Evolutionary conservation across 108 stramenopile genomes (phyloP).

Genomic region (Fistulifera pelliculosa): DNA sequence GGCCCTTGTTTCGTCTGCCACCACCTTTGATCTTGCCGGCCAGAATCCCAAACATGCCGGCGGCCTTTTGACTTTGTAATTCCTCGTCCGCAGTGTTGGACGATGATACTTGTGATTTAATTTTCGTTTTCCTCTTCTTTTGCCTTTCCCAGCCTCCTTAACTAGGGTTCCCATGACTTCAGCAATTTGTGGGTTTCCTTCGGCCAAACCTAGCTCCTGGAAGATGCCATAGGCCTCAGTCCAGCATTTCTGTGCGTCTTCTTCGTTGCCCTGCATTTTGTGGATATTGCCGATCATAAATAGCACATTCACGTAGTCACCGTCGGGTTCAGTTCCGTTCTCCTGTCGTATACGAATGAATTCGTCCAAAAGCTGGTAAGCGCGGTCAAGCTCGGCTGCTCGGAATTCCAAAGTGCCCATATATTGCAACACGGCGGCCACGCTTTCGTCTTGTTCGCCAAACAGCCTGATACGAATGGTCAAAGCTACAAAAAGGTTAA

Average conservation of each 20-base stretch:
- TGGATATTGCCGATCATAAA: constrained; percentile 65
- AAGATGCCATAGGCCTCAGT: constrained; percentile 41
- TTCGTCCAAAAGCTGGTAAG: constrained; percentile 32
- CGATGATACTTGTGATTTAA: too few species aligned
- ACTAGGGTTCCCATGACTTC: constrained; percentile 28
- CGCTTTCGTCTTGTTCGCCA: constrained; percentile 39
- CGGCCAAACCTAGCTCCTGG: constrained; percentile 29
- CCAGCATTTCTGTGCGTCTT: constrained; percentile 42
- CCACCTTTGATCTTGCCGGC: too few species aligned
- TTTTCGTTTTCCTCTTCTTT: too few species aligned
- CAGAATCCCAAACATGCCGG: too few species aligned
- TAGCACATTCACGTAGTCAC: constrained; percentile 44
- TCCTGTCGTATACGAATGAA: constrained; percentile 42
- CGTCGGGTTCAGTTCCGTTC: constrained; percentile 28
- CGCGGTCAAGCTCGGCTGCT: constrained; percentile 39
- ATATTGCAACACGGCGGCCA: constrained; percentile 48
- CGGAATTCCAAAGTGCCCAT: constrained; percentile 64
- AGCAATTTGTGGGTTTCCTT: constrained; percentile 40
- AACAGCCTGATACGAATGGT: constrained; percentile 16
- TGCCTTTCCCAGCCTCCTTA: constrained; percentile 4
- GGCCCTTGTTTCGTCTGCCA: too few species aligned
- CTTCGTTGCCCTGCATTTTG: constrained; percentile 36
- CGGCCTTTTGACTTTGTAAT: too few species aligned
- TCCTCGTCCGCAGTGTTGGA: too few species aligned
- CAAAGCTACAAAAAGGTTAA: constrained; percentile 18